Evolutionary conservation across 2,329 filamentous ascomycete species (phyloP), one percentile per base, ranked within the genome.

Genomic region (Aspergillus bombycis): DNA sequence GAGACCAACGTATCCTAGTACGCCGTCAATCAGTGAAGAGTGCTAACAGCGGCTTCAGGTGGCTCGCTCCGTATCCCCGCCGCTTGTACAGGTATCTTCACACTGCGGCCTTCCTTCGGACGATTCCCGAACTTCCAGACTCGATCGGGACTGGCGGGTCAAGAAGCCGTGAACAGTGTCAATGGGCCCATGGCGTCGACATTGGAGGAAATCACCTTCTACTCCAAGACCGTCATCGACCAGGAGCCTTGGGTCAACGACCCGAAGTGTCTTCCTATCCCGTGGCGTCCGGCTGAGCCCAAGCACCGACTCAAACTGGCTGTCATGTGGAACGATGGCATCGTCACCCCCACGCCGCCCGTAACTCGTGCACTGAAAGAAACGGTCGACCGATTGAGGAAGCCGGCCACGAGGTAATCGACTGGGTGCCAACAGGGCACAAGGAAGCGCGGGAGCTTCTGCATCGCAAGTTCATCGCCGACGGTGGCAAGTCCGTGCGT

Each of bases 331-430:
- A 77, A 87, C 70, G 89, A 91, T 69, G 84, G 83, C 14, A 79
- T 89, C 43, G 87, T 89, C 2, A 80, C 74, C 1, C 89, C 89
- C 0, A 89, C 89, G 26, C 88, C 89, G 2, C 89, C 89, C 0
- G 83, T 91, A 2, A 73, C 81, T 0, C 82, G 88, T 3, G 88
- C 86, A 1, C 73, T 91, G 6, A 73, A 77, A 5, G 72, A 78
- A 4, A 77, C 85, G 0, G 81, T 80, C 1, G 75, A 79, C 83
- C 89, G 38, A 73, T 89, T 57, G 75, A 88, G 2, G 83, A 86
- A 2, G 86, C 82, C 73, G 84, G 65, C 77, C 84, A 11, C 78
- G 81, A 63, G 80, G 83, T 74, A 16, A 61, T 75, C 12, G 67
- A 68, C 10, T 72, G 70, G 66, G 59, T 63, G 74, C 82, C 8